These are phyloP conservation scores for Malus domestica DNA, from an alignment of 306 rosid genomes.

Conservation along the genomic window ASM211411v1 NC_041794.1:1491501-1492000, in stretches of 20 bases:
- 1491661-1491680: not conserved
- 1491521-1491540: not conserved
- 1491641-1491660: not conserved
- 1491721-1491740: too few species aligned
- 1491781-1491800: too few species aligned
- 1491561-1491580: not conserved
- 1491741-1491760: too few species aligned
- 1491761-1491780: too few species aligned
- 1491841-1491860: not conserved
- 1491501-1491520: too few species aligned
- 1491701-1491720: not conserved
- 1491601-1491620: not conserved
- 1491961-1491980: slow-evolving; percentile 1
- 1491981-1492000: slow-evolving; percentile 37
- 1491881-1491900: not conserved
- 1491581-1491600: not conserved
- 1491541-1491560: not conserved
- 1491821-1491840: not conserved
- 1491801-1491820: too few species aligned
- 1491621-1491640: not conserved
- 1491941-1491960: not conserved
- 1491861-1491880: not conserved
- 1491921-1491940: not conserved
- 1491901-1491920: not conserved
- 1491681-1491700: not conserved